Base-by-base conservation (phyloP, 805 yeast species). In the Candida michaelii region DNA sequence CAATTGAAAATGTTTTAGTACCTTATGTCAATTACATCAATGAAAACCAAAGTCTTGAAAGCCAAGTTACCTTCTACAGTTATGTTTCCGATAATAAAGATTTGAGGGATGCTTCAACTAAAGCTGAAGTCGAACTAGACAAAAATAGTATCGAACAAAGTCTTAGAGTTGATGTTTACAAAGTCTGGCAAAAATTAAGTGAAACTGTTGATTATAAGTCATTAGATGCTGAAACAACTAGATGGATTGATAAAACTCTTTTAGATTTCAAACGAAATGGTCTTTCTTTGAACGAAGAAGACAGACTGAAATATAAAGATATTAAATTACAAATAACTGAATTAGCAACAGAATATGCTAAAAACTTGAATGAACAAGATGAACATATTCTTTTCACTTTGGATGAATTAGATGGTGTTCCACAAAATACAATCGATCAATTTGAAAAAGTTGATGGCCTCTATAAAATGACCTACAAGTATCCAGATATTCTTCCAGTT, bases 401-500 rank as follows among this genome's bases (percentile, higher is more conserved):
- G 44, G 82, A 82, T 40, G 83, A 88, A 56, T 69, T 88, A 32
- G 76, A 71, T 8, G 96, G 96, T 30, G 84, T 88, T 32, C 90
- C 95, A 2, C 72, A 74, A 30, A 79, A 78, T 44, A 78, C 78
- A 2, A 51, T 85, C 50, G 73, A 71, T 14, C 84, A 76, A 55
- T 83, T 81, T 54, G 83, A 75, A 41, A 64, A 62, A 43, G 65
- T 69, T 17, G 71, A 64, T 13, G 63, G 61, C 13, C 60, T 65
- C 40, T 49, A 44, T 29, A 83, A 83, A 56, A 83, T 88, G 71
- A 83, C 93, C 2, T 85, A 78, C 68, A 86, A 88, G 60, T 85
- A 84, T 54, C 93, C 95, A 1, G 95, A 87, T 56, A 61, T 83
- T 36, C 67, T 83, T 47, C 95, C 95, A 1, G 83, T 84, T n/a